Conservation (phyloP, 805 yeast genomes). For the Metschnikowia matae region DNA sequence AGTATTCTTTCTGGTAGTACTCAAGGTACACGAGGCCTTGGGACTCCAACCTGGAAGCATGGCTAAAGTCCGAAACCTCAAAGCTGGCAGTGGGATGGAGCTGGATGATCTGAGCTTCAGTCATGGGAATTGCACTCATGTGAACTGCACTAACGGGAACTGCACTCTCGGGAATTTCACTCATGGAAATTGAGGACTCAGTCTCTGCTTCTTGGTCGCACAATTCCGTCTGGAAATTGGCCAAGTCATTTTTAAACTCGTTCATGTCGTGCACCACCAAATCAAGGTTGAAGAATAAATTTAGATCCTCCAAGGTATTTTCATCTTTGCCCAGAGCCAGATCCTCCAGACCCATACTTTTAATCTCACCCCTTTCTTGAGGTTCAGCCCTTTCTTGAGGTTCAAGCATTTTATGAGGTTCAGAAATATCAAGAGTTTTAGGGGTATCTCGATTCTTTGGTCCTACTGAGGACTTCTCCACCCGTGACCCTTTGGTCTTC, state of each 20-base stretch:
- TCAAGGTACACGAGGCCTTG: conserved; percentile 19
- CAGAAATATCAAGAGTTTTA: no score
- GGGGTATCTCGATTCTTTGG: no score
- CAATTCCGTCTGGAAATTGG: conserved; percentile 14
- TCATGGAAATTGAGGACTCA: background rate
- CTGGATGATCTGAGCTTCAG: background rate
- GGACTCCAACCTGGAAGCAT: conserved; percentile 9
- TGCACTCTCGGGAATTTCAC: no score
- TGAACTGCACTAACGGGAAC: background rate
- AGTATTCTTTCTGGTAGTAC: conserved; percentile 17
- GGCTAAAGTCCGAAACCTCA: conserved; percentile 7
- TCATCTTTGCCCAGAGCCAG: background rate
- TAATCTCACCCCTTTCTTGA: no score
- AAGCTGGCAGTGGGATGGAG: conserved; percentile 3
- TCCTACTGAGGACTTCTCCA: background rate
- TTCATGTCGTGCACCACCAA: conserved; percentile 14
- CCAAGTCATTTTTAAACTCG: conserved; percentile 14
- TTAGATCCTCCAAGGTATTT: background rate
- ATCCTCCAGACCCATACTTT: no score
- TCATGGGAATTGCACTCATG: background rate
- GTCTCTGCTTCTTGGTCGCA: conserved; percentile 8
- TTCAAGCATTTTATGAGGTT: no score
- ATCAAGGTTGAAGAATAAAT: background rate
- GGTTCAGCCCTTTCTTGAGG: no score
- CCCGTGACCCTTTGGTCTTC: background rate